These are phyloP conservation scores for Rheum nobile DNA, from an alignment of 148 eudicot species.

Conservation along the genomic window DNA sequence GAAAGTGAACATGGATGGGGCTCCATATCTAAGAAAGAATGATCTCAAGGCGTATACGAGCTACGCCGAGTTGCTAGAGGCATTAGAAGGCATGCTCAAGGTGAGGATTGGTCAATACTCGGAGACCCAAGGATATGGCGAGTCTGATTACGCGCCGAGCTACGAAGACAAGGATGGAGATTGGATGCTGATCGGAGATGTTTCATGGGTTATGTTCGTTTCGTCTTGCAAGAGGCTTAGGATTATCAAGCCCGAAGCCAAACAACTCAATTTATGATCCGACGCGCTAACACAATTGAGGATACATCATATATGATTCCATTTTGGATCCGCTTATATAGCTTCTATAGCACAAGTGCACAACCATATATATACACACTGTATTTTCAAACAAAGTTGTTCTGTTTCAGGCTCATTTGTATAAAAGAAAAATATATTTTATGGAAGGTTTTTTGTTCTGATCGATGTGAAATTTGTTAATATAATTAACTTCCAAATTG, in stretches of 20 bases:
- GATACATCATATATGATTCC: background rate
- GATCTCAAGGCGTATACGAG: constrained; percentile 43
- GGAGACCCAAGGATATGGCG: constrained; percentile 23
- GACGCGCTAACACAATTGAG: background rate
- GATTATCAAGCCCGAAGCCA: constrained; percentile 40
- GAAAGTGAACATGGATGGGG: constrained; percentile 81
- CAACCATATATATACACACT: background rate
- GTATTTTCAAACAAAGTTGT: background rate
- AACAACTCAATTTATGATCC: constrained; percentile 23
- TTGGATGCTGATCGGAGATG: constrained; percentile 55
- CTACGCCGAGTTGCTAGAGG: constrained; percentile 43
- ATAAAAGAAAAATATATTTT: background rate
- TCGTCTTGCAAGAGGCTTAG: constrained; percentile 13
- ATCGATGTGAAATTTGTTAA: background rate
- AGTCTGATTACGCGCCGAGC: constrained; percentile 35
- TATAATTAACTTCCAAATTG: background rate
- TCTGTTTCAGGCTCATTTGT: background rate
- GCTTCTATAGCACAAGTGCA: background rate
- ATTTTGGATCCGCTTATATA: background rate
- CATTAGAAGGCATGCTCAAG: constrained; percentile 49
- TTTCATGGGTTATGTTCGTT: constrained; percentile 8
- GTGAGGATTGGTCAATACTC: constrained; percentile 30
- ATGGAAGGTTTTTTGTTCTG: background rate
- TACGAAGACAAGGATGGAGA: constrained; percentile 67
- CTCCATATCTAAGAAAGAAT: constrained; percentile 62